These are phyloP conservation scores for Chaetomium strumarium DNA, from an alignment of 2,329 filamentous ascomycete genomes.

Conservation along the genomic window DNA sequence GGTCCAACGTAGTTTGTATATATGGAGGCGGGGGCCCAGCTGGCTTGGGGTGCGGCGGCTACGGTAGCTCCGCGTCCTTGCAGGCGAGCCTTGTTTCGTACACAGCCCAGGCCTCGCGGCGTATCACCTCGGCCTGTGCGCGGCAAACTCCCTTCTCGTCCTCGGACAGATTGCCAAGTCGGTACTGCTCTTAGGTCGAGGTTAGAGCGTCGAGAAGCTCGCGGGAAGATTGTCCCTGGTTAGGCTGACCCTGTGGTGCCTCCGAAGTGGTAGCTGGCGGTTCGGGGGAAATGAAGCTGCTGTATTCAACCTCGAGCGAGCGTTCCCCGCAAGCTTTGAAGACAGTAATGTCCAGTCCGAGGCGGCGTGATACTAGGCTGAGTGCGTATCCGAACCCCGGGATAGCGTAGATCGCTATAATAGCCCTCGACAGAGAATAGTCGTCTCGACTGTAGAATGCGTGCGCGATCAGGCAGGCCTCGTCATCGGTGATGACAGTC, in stretches of 20 bases:
- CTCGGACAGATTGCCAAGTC: not conserved
- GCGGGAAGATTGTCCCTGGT: too few relatives aligned
- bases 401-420: not conserved
- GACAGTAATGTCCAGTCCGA: not conserved
- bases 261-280: too few relatives aligned
- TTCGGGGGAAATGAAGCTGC: too few relatives aligned
- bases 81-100: not conserved
- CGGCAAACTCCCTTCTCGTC: slow-evolving; percentile 3
- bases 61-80: not conserved
- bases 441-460: not conserved
- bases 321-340: not conserved
- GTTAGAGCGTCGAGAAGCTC: not conserved
- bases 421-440: too few relatives aligned
- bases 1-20: too few relatives aligned
- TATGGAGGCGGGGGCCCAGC: too few relatives aligned
- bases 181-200: not conserved
- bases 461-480: not conserved
- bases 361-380: not conserved
- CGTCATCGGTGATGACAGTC: not conserved
- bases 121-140: slow-evolving; percentile 3
- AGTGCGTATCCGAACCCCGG: not conserved
- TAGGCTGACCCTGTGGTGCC: too few relatives aligned
- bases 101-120: slow-evolving; percentile 2
- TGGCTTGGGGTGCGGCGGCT: too few relatives aligned
- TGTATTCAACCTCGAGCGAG: not conserved